A percentile compares a stretch with the other conserved stretches of the same genome.
Conservation (phyloP, 2,329 filamentous ascomycete species). For the Sarocladium strictum region DNA sequence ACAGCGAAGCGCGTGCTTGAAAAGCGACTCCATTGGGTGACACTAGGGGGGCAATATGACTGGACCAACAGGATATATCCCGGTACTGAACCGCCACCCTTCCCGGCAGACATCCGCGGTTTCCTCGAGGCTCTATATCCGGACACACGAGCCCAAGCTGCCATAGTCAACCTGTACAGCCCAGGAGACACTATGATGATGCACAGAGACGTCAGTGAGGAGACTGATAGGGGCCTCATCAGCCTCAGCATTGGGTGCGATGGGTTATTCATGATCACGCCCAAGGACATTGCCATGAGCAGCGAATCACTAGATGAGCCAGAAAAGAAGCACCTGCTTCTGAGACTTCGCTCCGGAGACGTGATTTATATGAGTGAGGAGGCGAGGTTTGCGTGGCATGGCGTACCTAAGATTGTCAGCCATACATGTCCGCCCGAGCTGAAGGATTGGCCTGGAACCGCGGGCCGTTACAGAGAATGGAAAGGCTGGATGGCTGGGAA, state of each 20-base stretch:
- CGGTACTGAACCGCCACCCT: constrained; percentile 51
- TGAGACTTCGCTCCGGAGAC: constrained; percentile 77
- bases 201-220: constrained; percentile 90
- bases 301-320: constrained; percentile 11
- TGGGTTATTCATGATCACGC: constrained; percentile 77
- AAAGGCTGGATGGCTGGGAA: constrained; percentile 83
- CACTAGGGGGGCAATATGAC: constrained; percentile 91
- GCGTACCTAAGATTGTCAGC: constrained; percentile 78
- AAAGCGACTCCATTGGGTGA: constrained; percentile 86
- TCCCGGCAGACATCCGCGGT: constrained; percentile 65
- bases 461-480: constrained; percentile 59
- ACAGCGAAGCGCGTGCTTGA: constrained; percentile 64
- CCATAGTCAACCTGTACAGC: constrained; percentile 90
- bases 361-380: constrained; percentile 81
- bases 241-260: constrained; percentile 90
- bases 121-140: constrained; percentile 70
- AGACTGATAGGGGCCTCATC: constrained; percentile 69
- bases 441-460: constrained; percentile 62
- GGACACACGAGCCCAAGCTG: constrained; percentile 72
- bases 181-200: constrained; percentile 87
- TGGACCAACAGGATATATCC: constrained; percentile 89
- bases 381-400: constrained; percentile 89
- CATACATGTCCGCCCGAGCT: constrained; percentile 74
- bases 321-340: constrained; percentile 45
- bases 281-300: constrained; percentile 23